A percentile compares a stretch with the other conserved stretches of the same genome.
Evolutionary conservation across 1,284 basidiomycete species (phyloP).

Genomic region (Melampsora medusae): DNA sequence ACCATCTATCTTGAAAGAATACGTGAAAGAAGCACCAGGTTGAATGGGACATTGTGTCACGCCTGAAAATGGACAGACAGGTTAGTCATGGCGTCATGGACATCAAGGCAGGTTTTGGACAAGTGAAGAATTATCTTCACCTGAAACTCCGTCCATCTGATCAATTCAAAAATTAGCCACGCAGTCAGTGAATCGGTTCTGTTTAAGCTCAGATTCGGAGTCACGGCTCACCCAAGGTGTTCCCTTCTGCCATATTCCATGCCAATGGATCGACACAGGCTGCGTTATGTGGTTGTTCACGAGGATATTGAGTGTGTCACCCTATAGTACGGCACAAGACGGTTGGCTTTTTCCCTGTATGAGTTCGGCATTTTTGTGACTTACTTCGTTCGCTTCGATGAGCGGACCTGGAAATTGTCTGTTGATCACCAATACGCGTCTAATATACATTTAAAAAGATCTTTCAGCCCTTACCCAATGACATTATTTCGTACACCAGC

Average conservation of each 20-base stretch:
- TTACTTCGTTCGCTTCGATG: constrained; percentile 59
- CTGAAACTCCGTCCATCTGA: constrained; percentile 33
- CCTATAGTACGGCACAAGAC: constrained; percentile 1
- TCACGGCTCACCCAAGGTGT: constrained; percentile 50
- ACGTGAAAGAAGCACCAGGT: constrained; percentile 22
- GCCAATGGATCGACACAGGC: constrained; percentile 58
- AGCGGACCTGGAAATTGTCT: constrained; percentile 60
- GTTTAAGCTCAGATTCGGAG: background rate
- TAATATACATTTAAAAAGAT: background rate
- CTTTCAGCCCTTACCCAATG: too few species aligned
- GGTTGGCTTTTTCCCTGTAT: too few species aligned
- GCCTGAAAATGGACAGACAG: background rate
- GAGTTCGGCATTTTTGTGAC: too few species aligned
- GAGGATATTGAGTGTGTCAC: constrained; percentile 58
- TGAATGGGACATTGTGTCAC: constrained; percentile 52
- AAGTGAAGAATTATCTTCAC: constrained; percentile 46
- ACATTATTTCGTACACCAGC: too few species aligned
- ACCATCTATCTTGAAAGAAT: constrained; percentile 19
- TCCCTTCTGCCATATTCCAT: constrained; percentile 54
- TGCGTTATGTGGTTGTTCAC: constrained; percentile 58
- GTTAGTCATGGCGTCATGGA: background rate
- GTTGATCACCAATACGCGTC: constrained; percentile 59
- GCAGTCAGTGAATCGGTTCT: too few species aligned
- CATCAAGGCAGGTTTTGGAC: background rate
- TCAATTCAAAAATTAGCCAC: too few species aligned